Conservation (phyloP, 345 rosid species). For the Turnera subulata region DNA sequence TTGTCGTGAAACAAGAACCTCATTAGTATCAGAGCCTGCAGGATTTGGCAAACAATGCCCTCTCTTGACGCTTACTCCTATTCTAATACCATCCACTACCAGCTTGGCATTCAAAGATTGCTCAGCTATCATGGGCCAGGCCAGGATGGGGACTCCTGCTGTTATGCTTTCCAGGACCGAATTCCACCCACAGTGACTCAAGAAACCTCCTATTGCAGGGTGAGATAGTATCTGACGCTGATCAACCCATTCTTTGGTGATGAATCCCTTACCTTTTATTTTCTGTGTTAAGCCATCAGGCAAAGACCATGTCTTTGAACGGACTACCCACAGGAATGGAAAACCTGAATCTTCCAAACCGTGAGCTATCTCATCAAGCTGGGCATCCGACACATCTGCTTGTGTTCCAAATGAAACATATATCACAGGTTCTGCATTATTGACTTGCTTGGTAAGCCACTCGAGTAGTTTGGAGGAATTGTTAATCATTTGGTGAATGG, state of each 20-base stretch:
- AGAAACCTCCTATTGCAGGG: constrained; percentile 17
- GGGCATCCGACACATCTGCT: constrained; percentile 15
- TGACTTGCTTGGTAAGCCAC: constrained; percentile 10
- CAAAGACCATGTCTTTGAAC: constrained; percentile 17
- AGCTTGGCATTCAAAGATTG: constrained; percentile 20
- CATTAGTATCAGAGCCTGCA: not conserved
- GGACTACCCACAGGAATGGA: constrained; percentile 17
- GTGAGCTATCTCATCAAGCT: constrained; percentile 21
- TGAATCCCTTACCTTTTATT: constrained; percentile 16
- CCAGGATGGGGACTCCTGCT: constrained; percentile 17
- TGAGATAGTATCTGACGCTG: constrained; percentile 18
- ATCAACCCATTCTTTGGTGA: constrained; percentile 22
- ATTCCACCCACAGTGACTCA: constrained; percentile 28
- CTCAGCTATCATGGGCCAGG: constrained; percentile 29
- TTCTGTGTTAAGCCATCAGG: constrained; percentile 3
- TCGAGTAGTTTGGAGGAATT: not conserved
- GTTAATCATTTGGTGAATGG: not conserved
- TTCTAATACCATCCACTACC: constrained; percentile 20
- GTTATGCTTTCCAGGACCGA: constrained; percentile 18
- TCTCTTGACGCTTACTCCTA: constrained; percentile 6
- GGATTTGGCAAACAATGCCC: too few species aligned
- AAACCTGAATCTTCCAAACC: constrained; percentile 17
- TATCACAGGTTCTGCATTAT: constrained; percentile 8
- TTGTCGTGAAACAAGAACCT: constrained; percentile 3
- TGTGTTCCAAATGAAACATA: constrained; percentile 22